Evolutionary conservation across 192 early-diverging fungal species (phyloP).

Genomic region (Chytriomyces confervae): DNA sequence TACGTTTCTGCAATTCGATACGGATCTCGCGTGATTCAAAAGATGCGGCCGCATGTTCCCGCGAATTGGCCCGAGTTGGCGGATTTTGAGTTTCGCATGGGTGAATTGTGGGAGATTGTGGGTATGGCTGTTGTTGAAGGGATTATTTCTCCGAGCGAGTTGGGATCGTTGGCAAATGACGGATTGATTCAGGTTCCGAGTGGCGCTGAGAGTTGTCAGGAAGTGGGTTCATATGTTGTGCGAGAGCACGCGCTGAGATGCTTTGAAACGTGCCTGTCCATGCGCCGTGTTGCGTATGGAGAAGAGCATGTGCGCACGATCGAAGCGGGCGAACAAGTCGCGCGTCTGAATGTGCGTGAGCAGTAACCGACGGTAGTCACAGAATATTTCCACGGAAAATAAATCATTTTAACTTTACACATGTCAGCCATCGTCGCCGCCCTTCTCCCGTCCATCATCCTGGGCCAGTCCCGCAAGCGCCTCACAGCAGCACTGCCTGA

Average conservation of each 20-base stretch:
- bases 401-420: too few species aligned
- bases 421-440: not conserved
- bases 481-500: not conserved
- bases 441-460: conserved; percentile 3
- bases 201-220: too few species aligned
- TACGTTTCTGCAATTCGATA: conserved; percentile 42
- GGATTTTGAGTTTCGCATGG: conserved; percentile 62
- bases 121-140: conserved; percentile 49
- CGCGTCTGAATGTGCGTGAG: too few species aligned
- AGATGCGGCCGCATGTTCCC: conserved; percentile 53
- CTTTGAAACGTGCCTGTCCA: conserved; percentile 26
- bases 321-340: conserved; percentile 11
- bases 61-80: conserved; percentile 66
- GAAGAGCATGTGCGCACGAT: conserved; percentile 46
- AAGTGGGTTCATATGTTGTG: too few species aligned
- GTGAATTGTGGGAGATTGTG: conserved; percentile 62
- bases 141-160: conserved; percentile 49
- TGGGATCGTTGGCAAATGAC: too few species aligned
- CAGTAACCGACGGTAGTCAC: too few species aligned
- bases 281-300: conserved; percentile 47
- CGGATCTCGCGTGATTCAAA: conserved; percentile 45
- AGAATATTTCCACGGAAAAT: too few species aligned
- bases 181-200: too few species aligned
- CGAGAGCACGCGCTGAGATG: not conserved
- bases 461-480: conserved; percentile 9